phyloP scores from a whole-genome alignment of 768 basidiomycete genomes.

The Hydnomerulius pinastri region DNA sequence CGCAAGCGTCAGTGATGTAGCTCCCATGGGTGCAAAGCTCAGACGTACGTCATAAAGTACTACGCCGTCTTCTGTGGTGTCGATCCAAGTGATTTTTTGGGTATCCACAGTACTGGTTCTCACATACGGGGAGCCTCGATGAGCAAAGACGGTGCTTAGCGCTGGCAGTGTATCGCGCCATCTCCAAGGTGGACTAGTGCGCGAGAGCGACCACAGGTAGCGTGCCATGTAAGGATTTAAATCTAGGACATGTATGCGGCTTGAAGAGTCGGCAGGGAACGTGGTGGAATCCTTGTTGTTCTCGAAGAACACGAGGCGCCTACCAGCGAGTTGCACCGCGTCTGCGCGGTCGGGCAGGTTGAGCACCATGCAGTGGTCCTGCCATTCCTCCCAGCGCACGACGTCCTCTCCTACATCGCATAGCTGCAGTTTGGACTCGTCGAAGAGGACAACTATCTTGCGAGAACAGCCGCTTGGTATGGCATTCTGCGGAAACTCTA shows the following conservation, averaged over 20 bases:
- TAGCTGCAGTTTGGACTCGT: slow-evolving; percentile 51
- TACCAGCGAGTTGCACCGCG: slow-evolving; percentile 29
- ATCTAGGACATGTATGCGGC: slow-evolving; percentile 32
- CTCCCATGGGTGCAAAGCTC: background rate
- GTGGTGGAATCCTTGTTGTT: slow-evolving; percentile 19
- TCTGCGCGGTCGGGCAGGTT: slow-evolving; percentile 35
- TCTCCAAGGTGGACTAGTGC: slow-evolving; percentile 31
- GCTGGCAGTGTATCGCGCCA: slow-evolving; percentile 28
- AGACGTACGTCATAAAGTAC: slow-evolving; percentile 53
- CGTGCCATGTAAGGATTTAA: slow-evolving; percentile 28
- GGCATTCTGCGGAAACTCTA: slow-evolving; percentile 45
- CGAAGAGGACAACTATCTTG: slow-evolving; percentile 54
- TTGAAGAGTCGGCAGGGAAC: slow-evolving; percentile 12
- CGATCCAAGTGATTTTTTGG: slow-evolving; percentile 49
- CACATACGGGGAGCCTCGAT: slow-evolving; percentile 27
- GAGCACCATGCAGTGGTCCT: slow-evolving; percentile 36
- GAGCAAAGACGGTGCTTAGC: slow-evolving; percentile 31
- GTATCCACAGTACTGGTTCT: slow-evolving; percentile 45
- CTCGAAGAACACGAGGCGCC: slow-evolving; percentile 34
- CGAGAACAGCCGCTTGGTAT: slow-evolving; percentile 35
- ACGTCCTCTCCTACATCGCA: slow-evolving; percentile 44
- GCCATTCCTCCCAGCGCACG: slow-evolving; percentile 61
- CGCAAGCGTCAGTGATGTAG: background rate
- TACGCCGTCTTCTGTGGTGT: slow-evolving; percentile 62
- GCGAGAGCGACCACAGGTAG: slow-evolving; percentile 28